Evolutionary conservation across 2,329 filamentous ascomycete genomes (phyloP), one percentile per base, ranked within the genome.

Genomic region (Monosporascus sp.): DNA sequence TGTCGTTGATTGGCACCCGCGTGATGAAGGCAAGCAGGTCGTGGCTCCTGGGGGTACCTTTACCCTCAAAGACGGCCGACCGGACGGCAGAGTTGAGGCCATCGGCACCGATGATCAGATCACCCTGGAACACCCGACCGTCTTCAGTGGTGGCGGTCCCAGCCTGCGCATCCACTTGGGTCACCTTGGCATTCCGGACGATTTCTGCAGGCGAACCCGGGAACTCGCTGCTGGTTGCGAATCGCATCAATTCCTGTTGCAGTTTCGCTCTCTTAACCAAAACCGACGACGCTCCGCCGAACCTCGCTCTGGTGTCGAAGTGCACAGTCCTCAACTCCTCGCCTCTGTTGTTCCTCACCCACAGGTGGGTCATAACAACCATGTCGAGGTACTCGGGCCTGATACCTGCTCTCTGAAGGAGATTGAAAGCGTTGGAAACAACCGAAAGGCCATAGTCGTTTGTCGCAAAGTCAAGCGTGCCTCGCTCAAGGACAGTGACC

Each of bases 91-190:
- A 61, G 36, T 63, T 50, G 39, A 65, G 63, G n/a, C 61, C 61
- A 37, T 65, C 61, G 18, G 62, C 61, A 1, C 61, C 61, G 37
- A 65, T 41, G 17, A 65, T 60, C 11, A 65, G 35, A 49, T 63
- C 60, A 18, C 57, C 60, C 39, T 60, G 50, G 38, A 56, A 58
- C 22, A 51, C 45, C 25, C 39, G 53, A 27, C 56, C 62, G 37
- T 62, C 57, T n/a, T 57, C 54, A 3, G 58, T 57, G 43, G 57
- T 57, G 22, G 62, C 54, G 31, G 56, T 59, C 7, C 61, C 59
- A 9, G 57, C 58, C 24, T 46, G 47, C 5, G 53, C 37, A 37
- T 64, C 60, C 27, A 64, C 60, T 37, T 52, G 45, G n/a, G 56
- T 44, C n/a, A 63, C 60, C 53, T 59, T 61, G 45, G 54, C 48